Evolutionary conservation across 2,329 filamentous ascomycete genomes (phyloP), one percentile per base, ranked within the genome.

Genomic region (Fusarium sororula): DNA sequence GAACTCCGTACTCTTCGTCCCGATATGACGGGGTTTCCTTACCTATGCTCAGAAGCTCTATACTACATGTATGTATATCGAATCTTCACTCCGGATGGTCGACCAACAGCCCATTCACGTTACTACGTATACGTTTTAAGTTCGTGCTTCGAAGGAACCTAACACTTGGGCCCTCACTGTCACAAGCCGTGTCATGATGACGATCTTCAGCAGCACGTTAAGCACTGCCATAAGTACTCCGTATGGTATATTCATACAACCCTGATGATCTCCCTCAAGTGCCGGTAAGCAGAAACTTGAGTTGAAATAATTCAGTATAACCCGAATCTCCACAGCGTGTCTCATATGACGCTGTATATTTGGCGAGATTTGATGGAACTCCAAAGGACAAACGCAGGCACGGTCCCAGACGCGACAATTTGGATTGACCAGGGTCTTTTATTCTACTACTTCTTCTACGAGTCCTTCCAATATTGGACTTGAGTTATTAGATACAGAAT

Each of bases 401-500:
- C 28, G 55, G 26, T 18, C 73, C 73, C 66, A 77, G 70, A 66
- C 48, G 54, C 58, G 41, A 62, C 38, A 58, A 62, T 44, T 57
- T 44, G 38, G 17, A 37, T 28, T 45, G 30, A 51, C 76, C 56
- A 28, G 51, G 35, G 24, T 28, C 35, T 69, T 39, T 66, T 64
- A 54, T 63, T 60, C 54, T 78, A 67, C 61, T 56, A 59, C 50
- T 50, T 61, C 69, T 75, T 70, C 65, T 28, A 73, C 38, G 32
- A 65, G 39, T 54, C 55, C 75, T 75, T 77, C 75, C 47, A 77
- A 69, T 47, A 53, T 72, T 75, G 60, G 45, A 65, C 55, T 39
- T 62, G 45, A 32, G 28, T 44, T 55, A 24, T 44, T 41, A 14
- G 32, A 44, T 44, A n/a, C 47, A 57, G 38, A 32, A 47, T 44